Evolutionary conservation across 805 yeast species (phyloP), one percentile per base, ranked within the genome.

Genomic region (Ogataea pignaliae): DNA sequence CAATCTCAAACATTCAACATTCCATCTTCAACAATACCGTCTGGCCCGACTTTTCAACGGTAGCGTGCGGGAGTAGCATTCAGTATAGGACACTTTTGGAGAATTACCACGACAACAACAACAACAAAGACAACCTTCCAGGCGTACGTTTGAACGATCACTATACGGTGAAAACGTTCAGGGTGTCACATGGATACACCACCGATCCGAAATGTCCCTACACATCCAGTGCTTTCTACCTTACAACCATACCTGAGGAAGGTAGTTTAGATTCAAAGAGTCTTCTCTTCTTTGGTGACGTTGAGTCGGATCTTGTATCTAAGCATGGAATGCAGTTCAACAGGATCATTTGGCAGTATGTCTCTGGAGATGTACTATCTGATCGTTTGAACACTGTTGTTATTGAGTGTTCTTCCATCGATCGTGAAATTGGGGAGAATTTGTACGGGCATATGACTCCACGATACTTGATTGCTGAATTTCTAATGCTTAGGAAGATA

Each of bases 391-490:
- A 63, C 16, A 79, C 81, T 0, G 74, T 89, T 1, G 61, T 88
- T 13, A 75, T 90, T 18, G 97, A 89, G 61, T 89, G 97, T 57
- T 86, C 96, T 1, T 75, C 78, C 6, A 55, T 71, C 2, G 70
- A 71, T 47, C 64, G 67, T 10, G 71, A 75, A 0, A 66, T 69
- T 1, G 62, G 67, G 10, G 70, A 71, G 7, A 73, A 77, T 2
- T 56, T 88, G 21, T 89, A 79, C 59, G 97, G 97, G 2, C 97
- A 89, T 64, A 58, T 89, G 63, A 81, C 85, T 11, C 95, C 97
- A 3, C 53, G 61, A 2, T 73, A 75, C 51, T 61, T 89, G 28
- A 71, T 85, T 11, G 56, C 65, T 6, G 96, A 88, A 55, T 65
- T 90, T 13, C 43, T 48, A 3, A 43, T 28, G 3, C 52, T 73